Evolutionary conservation across 805 yeast genomes (phyloP).

Genomic region (Schwanniomyces pseudopolymorphus): DNA sequence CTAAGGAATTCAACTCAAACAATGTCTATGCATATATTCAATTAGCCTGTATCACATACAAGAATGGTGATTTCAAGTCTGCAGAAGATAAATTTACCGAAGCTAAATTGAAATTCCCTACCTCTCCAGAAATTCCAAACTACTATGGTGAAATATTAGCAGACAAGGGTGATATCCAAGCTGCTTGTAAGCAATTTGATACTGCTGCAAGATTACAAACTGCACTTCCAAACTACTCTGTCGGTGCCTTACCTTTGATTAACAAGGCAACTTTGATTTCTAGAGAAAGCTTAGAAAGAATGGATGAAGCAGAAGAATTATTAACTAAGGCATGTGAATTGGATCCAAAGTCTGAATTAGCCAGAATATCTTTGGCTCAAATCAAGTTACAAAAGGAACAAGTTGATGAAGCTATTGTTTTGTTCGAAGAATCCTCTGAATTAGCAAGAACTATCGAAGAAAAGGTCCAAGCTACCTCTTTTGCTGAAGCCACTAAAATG

Average conservation of each 20-base stretch:
- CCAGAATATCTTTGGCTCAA: slow-evolving; percentile 89
- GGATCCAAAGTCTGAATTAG: slow-evolving; percentile 89
- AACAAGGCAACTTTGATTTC: slow-evolving; percentile 81
- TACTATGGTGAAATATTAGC: slow-evolving; percentile 92
- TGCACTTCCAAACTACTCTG: slow-evolving; percentile 62
- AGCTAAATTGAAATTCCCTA: slow-evolving; percentile 74
- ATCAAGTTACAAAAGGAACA: slow-evolving; percentile 79
- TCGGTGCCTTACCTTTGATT: slow-evolving; percentile 86
- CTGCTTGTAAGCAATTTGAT: slow-evolving; percentile 82
- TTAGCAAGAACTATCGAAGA: slow-evolving; percentile 84
- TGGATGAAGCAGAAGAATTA: slow-evolving; percentile 58
- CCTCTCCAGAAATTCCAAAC: slow-evolving; percentile 89
- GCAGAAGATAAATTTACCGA: slow-evolving; percentile 67
- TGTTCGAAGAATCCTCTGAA: slow-evolving; percentile 80
- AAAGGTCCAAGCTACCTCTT: slow-evolving; percentile 84
- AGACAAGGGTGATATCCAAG: slow-evolving; percentile 69
- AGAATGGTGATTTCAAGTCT: slow-evolving; percentile 59
- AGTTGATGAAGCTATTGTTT: slow-evolving; percentile 74
- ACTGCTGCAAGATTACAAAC: slow-evolving; percentile 81
- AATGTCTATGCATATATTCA: slow-evolving; percentile 88
- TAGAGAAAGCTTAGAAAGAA: slow-evolving; percentile 48
- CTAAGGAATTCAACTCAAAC: slow-evolving; percentile 68
- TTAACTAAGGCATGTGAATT: slow-evolving; percentile 73
- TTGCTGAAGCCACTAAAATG: slow-evolving; percentile 89
- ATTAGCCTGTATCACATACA: slow-evolving; percentile 87